A percentile compares a stretch with the other conserved stretches of the same genome.
Conservation (phyloP, 257 asterid genomes). For the Scutellaria galericulata region DNA sequence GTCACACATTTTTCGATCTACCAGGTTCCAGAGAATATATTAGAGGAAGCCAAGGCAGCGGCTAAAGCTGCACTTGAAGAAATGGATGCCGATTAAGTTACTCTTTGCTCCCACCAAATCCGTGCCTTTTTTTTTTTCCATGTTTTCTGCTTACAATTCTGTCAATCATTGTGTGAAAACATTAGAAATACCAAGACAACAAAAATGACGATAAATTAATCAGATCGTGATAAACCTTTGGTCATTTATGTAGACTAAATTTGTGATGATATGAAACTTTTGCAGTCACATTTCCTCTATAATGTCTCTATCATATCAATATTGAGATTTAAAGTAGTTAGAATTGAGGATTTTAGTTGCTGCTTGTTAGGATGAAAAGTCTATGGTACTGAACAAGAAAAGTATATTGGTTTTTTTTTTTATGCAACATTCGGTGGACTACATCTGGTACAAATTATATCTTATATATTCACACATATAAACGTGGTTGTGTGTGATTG, state of each 20-base stretch:
- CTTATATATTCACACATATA: too few species aligned
- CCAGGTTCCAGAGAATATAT: slow-evolving; percentile 68
- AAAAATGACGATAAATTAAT: not conserved
- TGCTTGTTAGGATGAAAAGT: not conserved
- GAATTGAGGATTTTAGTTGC: not conserved
- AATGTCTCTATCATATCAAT: not conserved
- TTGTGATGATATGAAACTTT: slow-evolving; percentile 20
- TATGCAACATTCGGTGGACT: too few species aligned
- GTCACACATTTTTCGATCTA: not conserved
- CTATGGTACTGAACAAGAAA: too few species aligned
- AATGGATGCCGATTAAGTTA: slow-evolving; percentile 75
- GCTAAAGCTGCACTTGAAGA: slow-evolving; percentile 88
- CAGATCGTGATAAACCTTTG: slow-evolving; percentile 28
- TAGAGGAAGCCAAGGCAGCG: slow-evolving; percentile 78
- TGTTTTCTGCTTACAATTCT: slow-evolving; percentile 25
- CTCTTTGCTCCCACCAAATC: not conserved
- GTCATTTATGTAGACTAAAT: slow-evolving; percentile 16
- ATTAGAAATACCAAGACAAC: slow-evolving; percentile 7
- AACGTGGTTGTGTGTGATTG: too few species aligned
- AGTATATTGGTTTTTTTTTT: too few species aligned
- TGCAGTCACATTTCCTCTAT: not conserved
- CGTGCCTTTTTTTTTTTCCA: not conserved
- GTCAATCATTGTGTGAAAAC: slow-evolving; percentile 1
- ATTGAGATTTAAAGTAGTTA: not conserved
- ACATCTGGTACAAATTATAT: too few species aligned